Evolutionary conservation across 139 green algal genomes (phyloP), one percentile per base, ranked within the genome.

Genomic region (Pleodorina starrii): DNA sequence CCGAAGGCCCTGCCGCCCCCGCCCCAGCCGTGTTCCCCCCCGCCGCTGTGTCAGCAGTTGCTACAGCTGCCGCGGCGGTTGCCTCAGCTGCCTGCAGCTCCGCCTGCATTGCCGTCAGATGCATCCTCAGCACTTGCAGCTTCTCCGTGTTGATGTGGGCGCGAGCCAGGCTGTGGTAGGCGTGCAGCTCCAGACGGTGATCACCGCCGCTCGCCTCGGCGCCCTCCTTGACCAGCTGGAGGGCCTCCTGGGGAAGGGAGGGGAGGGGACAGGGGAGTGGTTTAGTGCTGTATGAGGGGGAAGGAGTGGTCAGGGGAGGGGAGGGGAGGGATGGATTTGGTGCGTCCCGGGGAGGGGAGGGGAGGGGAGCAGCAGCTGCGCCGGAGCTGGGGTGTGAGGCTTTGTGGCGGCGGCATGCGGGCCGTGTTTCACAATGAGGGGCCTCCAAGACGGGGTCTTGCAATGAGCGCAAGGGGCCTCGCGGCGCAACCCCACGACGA

Each of bases 51-150:
- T 25, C 72, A 38, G 21, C 40, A 4, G 21, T 36, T 5, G 29
- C 12, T 1, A 59, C 72, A 21, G 50, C 54, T 43, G 1, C 46
- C 75, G 44, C 72, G 40, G 21, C 40, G 7, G 21, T 36, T 5
- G 29, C 12, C 1, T 36, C 72, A 21, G 50, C 54, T 40, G 91
- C 85, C 79, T 96, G 86, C 21, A 95, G 94, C 3, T 85, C 54
- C 11, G 94, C 95, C 27, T 98, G 92, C 80, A 97, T 76, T 23
- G 78, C 86, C 87, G 98, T 96, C 48, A 99, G 91, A 68, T 95
- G 93, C n/a, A 96, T 91, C 2, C 95, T 95, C 69, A 99, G 93
- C 42, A 98, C 93, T 90, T 97, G 90, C n/a, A 88, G 69, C 83
- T 88, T 88, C 83, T 88, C 83, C 25, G 66, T 88, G 48, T 88